Conservation (phyloP, 495 filamentous ascomycete genomes). For the Thermothielavioides terrestris region DNA sequence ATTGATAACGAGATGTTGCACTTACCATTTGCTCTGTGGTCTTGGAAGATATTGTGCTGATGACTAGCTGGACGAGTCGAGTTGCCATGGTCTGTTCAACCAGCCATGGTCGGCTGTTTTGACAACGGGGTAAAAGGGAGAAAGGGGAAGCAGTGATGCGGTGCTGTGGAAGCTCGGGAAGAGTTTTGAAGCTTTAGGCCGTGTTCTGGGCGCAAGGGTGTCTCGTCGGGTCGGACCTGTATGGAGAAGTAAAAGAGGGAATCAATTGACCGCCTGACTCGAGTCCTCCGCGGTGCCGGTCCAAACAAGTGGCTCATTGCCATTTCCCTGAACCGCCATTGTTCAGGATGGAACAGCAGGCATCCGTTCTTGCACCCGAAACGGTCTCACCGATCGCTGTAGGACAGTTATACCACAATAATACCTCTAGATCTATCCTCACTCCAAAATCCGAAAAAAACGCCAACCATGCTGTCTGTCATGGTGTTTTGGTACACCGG, state of each 20-base stretch:
- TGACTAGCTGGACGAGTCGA: neutral
- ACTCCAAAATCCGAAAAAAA: constrained; percentile 5
- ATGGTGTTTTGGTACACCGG: constrained; percentile 13
- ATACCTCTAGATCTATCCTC: neutral
- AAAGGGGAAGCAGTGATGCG: no score
- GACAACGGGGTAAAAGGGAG: neutral
- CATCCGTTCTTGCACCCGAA: no score
- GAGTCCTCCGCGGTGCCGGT: no score
- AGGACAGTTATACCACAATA: neutral
- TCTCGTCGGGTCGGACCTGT: no score
- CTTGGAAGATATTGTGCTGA: neutral
- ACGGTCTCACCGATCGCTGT: neutral
- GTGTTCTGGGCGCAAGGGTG: no score
- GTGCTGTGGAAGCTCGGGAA: no score
- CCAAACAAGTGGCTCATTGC: no score
- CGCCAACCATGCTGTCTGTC: constrained; percentile 7
- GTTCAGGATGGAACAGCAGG: no score
- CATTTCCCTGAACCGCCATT: no score
- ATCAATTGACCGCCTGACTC: no score
- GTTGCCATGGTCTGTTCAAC: neutral
- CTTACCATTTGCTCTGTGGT: neutral
- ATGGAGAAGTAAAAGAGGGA: neutral
- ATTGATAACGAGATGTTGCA: neutral
- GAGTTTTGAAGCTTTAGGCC: no score
- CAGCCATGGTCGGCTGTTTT: neutral